These are phyloP conservation scores for Paecilomyces fulvus DNA, from an alignment of 2,329 filamentous ascomycete genomes.

Conservation along the genomic window DNA sequence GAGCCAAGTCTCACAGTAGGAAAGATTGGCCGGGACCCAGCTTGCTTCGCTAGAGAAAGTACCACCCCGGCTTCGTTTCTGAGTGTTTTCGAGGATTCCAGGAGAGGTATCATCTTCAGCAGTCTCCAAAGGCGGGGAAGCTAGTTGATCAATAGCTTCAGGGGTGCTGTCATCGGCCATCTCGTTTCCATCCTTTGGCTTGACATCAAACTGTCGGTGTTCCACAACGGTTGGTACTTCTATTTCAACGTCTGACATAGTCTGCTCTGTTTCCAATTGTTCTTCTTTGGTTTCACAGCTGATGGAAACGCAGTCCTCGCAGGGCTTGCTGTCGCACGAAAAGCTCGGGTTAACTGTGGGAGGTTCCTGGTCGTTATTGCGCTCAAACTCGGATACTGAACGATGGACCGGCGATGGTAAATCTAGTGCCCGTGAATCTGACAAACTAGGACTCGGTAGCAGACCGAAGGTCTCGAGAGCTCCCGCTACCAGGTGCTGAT, in stretches of 20 bases:
- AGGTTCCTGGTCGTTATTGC: background rate
- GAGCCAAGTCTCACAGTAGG: slow-evolving; percentile 30
- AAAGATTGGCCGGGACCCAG: slow-evolving; percentile 29
- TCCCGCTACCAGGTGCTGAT: slow-evolving; percentile 24
- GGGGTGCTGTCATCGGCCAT: background rate
- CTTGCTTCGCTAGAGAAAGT: slow-evolving; percentile 30
- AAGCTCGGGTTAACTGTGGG: background rate
- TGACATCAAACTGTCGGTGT: background rate
- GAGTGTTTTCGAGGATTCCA: slow-evolving; percentile 12
- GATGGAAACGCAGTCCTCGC: background rate
- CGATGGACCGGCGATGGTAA: slow-evolving; percentile 18
- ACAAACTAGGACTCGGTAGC: slow-evolving; percentile 29
- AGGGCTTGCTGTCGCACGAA: background rate
- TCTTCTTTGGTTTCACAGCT: background rate
- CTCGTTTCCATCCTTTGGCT: background rate
- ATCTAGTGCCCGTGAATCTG: slow-evolving; percentile 22
- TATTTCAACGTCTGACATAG: background rate
- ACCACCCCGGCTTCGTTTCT: slow-evolving; percentile 21
- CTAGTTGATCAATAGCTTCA: background rate
- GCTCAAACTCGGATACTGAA: slow-evolving; percentile 12
- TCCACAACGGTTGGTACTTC: background rate
- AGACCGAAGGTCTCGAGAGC: slow-evolving; percentile 26
- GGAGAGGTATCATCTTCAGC: slow-evolving; percentile 8
- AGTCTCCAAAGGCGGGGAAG: slow-evolving; percentile 5
- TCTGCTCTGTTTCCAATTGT: background rate